A percentile compares a stretch with the other conserved stretches of the same genome.
Evolutionary conservation across 495 filamentous ascomycete genomes (phyloP).

Genomic region (Ramalina intermedia): DNA sequence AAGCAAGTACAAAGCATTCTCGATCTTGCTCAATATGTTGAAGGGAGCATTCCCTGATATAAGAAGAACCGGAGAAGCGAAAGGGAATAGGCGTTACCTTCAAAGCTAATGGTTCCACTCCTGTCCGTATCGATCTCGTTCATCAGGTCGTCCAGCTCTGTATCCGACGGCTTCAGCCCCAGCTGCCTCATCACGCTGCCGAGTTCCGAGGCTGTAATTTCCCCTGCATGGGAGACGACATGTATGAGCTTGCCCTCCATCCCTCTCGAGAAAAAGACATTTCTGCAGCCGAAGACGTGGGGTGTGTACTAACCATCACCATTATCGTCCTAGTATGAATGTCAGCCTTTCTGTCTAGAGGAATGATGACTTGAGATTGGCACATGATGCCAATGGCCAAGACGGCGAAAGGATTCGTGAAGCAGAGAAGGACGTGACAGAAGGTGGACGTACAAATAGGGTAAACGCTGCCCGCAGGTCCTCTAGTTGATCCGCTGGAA

Average conservation of each 20-base stretch:
- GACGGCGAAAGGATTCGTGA: too few relatives aligned
- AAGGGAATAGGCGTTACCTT: slow-evolving; percentile 16
- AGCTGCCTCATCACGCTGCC: slow-evolving; percentile 31
- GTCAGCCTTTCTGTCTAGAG: background rate
- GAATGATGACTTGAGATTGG: too few relatives aligned
- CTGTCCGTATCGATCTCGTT: slow-evolving; percentile 32
- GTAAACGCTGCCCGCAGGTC: slow-evolving; percentile 11
- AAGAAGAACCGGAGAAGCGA: background rate
- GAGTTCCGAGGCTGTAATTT: slow-evolving; percentile 29
- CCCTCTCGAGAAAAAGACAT: too few relatives aligned
- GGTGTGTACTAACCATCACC: slow-evolving; percentile 13
- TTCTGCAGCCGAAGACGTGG: too few relatives aligned
- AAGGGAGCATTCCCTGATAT: background rate
- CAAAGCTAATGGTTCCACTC: slow-evolving; percentile 31
- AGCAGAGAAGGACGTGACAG: background rate
- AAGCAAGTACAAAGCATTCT: too few relatives aligned
- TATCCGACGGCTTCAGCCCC: slow-evolving; percentile 27
- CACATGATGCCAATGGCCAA: too few relatives aligned
- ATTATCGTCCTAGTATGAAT: slow-evolving; percentile 12
- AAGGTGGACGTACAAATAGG: slow-evolving; percentile 14
- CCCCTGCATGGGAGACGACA: slow-evolving; percentile 12
- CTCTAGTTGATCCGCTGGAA: slow-evolving; percentile 12
- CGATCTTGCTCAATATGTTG: background rate
- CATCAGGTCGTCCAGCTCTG: slow-evolving; percentile 32
- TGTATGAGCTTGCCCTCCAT: background rate